These are phyloP conservation scores for Phytophthora megakarya DNA, from an alignment of 352 stramenopile species.

Conservation along the genomic window DNA sequence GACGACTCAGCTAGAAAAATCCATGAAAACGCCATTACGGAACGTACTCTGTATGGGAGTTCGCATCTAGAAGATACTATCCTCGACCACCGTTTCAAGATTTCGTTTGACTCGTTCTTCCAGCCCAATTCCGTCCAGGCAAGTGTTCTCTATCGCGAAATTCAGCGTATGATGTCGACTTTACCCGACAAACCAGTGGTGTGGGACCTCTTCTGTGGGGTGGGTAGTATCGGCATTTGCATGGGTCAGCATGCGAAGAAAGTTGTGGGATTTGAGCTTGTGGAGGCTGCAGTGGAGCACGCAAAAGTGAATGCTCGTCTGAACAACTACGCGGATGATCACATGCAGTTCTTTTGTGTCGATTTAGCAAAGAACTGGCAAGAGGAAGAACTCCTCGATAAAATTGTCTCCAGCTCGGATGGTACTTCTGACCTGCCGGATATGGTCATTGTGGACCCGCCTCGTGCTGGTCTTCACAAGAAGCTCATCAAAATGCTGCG, in stretches of 20 bases:
- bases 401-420: conserved; percentile 19
- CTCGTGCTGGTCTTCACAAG: conserved; percentile 66
- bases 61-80: conserved; percentile 65
- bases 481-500: conserved; percentile 68
- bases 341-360: conserved; percentile 70
- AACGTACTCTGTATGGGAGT: conserved; percentile 51
- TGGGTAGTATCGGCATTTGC: conserved; percentile 83
- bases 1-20: background rate
- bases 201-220: conserved; percentile 83
- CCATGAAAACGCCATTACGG: background rate
- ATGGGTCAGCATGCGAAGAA: conserved; percentile 48
- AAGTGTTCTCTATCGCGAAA: conserved; percentile 56
- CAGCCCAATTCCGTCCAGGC: conserved; percentile 75
- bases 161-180: conserved; percentile 43
- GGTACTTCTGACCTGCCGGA: conserved; percentile 40
- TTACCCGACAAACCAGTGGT: conserved; percentile 52
- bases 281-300: conserved; percentile 59
- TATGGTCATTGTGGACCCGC: conserved; percentile 77
- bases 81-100: conserved; percentile 58
- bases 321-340: conserved; percentile 56
- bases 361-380: conserved; percentile 64
- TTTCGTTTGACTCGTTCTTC: conserved; percentile 83
- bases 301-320: conserved; percentile 57
- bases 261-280: conserved; percentile 75
- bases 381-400: conserved; percentile 41